phyloP scores from a whole-genome alignment of 768 basidiomycete genomes.

The Pleurotus tuoliensis region DNA sequence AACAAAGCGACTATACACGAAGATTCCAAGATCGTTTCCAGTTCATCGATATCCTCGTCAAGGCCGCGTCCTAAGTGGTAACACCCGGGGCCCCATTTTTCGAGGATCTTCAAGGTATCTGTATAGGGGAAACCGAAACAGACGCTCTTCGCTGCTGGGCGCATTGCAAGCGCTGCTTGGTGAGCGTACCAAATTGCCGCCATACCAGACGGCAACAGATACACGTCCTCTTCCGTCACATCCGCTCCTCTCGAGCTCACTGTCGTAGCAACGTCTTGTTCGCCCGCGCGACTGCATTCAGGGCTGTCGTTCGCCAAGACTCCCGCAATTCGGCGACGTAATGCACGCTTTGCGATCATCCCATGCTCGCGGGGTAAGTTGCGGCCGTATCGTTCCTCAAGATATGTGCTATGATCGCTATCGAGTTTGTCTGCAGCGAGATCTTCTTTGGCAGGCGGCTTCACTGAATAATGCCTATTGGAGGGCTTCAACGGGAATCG shows the following conservation, averaged over 20 bases:
- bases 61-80: constrained; percentile 67
- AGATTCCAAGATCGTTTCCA: constrained; percentile 43
- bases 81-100: constrained; percentile 80
- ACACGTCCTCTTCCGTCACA: constrained; percentile 66
- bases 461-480: constrained; percentile 39
- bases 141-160: constrained; percentile 56
- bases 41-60: constrained; percentile 51
- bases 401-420: constrained; percentile 53
- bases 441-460: constrained; percentile 9
- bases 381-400: constrained; percentile 82
- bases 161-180: constrained; percentile 42
- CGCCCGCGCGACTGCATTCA: constrained; percentile 16
- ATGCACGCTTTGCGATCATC: constrained; percentile 59
- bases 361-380: constrained; percentile 61
- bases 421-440: constrained; percentile 35
- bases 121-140: constrained; percentile 82
- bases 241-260: constrained; percentile 51
- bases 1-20: constrained; percentile 51
- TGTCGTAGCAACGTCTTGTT: constrained; percentile 25
- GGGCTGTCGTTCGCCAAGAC: constrained; percentile 50
- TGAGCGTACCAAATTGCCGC: constrained; percentile 73
- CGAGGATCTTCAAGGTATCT: constrained; percentile 71
- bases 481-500: constrained; percentile 20
- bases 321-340: constrained; percentile 73
- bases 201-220: constrained; percentile 69